Evolutionary conservation across 108 stramenopile species (phyloP), one percentile per base, ranked within the genome.

Genomic region (Skeletonema grethae): DNA sequence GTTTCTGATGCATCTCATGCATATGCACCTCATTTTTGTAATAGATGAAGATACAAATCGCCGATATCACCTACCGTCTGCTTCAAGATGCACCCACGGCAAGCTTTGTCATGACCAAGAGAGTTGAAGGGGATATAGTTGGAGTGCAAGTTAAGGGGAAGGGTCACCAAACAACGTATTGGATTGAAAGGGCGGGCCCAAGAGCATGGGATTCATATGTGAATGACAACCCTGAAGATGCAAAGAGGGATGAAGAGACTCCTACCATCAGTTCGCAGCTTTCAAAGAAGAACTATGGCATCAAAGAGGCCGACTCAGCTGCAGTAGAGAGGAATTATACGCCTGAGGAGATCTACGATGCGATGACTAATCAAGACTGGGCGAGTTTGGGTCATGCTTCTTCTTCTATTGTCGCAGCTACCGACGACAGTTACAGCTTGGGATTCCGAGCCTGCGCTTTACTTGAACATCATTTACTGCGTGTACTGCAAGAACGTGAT

Each of bases 91-190:
- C 79, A 3, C 79, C 79, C 6, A 61, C 38, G 12, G 38, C 57
- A 28, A 11, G 29, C 1, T 80, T 80, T 69, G 38, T 60, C 28
- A 34, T 80, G 4, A 41, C 46, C 24, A 60, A 75, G 68, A 58
- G 79, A 20, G 48, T 61, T 12, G 79, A 80, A 63, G 65, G 58
- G 18, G 79, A 61, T 25, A 16, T 61, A 5, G 58, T 53, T n/a
- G 79, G 79, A 9, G 59, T 80, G 7, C 48, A 69, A 24, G 38
- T 80, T 16, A 80, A 80, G 62, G 79, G 79, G 16, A 80, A 80
- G 45, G 79, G 79, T 6, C 73, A 75, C 18, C 73, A 69, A 24
- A 63, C 35, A 7, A 80, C 79, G 30, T 75, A 67, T 25, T 73
- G 72, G 72, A 29, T 73, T 5, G 67, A 67, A 16, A 55, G 32